Evolutionary conservation across 2,329 filamentous ascomycete species (phyloP).

Genomic region (Aureobasidium lini): DNA sequence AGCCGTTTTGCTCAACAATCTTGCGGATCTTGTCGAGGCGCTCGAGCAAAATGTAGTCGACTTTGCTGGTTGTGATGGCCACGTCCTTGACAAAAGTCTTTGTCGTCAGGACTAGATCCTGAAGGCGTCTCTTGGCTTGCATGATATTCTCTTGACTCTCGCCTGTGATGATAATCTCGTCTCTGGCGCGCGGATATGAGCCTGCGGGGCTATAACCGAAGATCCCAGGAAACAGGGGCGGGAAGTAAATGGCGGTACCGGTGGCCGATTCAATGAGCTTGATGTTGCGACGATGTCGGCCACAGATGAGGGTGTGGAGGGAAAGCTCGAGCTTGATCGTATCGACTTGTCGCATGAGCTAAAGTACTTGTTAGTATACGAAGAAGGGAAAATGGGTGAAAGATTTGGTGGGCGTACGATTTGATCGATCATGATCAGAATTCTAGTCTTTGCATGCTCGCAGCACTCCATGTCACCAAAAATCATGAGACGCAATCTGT

Average conservation of each 20-base stretch:
- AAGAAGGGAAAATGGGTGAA: constrained; percentile 18
- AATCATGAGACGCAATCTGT: constrained; percentile 85
- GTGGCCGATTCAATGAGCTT: constrained; percentile 95
- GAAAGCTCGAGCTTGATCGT: constrained; percentile 75
- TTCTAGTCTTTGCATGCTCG: constrained; percentile 92
- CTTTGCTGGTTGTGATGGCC: constrained; percentile 80
- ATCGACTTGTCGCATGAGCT: constrained; percentile 70
- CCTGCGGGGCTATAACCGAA: constrained; percentile 84
- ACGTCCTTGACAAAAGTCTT: constrained; percentile 82
- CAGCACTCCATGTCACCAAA: constrained; percentile 93
- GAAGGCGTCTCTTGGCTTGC: constrained; percentile 82
- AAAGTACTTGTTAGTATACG: constrained; percentile 16
- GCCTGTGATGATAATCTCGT: constrained; percentile 92
- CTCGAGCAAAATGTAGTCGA: constrained; percentile 86
- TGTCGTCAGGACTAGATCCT: constrained; percentile 72
- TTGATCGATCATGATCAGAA: constrained; percentile 95
- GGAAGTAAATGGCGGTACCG: constrained; percentile 96
- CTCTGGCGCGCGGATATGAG: constrained; percentile 66
- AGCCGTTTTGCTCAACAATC: constrained; percentile 94
- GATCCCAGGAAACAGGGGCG: constrained; percentile 83
- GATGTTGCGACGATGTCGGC: constrained; percentile 92
- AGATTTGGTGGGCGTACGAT: constrained; percentile 51
- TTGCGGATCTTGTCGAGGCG: constrained; percentile 94
- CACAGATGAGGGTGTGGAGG: constrained; percentile 85
- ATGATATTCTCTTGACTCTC: constrained; percentile 77